Evolutionary conservation across 2,329 filamentous ascomycete genomes (phyloP), one percentile per base, ranked within the genome.

Genomic region (Curvularia spicifera): DNA sequence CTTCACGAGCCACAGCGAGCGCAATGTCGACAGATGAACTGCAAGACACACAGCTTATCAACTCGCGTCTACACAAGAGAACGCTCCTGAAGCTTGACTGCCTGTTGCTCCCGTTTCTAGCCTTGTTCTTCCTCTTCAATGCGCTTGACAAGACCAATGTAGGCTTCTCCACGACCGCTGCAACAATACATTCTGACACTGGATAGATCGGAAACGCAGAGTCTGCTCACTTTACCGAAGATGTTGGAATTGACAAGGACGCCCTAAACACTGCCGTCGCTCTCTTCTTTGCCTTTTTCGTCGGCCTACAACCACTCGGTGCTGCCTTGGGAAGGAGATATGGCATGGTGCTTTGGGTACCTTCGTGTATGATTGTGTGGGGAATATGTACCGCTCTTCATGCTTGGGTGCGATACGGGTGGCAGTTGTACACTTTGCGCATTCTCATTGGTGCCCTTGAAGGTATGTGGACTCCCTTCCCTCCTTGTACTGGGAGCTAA

Each of bases 231-330:
- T 87, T 87, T 69, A 87, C 84, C 0, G 70, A 73, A 40, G 84
- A 87, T 63, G 81, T 84, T 26, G 84, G 84, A 0, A 76, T 85
- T 1, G 72, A 73, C 3, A 78, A 79, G n/a, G 74, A 76, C 37
- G 84, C 86, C 64, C 71, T 87, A 53, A 86, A 87, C 63, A 79
- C 79, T 4, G 83, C 84, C 2, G 81, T 86, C 9, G 82, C 83
- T 22, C 78, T 82, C 51, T 87, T 87, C 78, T 87, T 85, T 67
- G 78, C 81, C 63, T 83, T 84, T 56, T 87, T 87, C 64, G 84
- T 87, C n/a, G 64, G 81, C 0, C 76, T 87, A 12, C 85, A 87
- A 63, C 84, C 85, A 0, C 72, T 83, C 0, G 84, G 84, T 3
- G 83, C 84, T 0, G 83, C 83, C 12, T 83, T 89, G 61, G 79